These are phyloP conservation scores for Alternaria viburni DNA, from an alignment of 2,329 filamentous ascomycete species.

Conservation along the genomic window DNA sequence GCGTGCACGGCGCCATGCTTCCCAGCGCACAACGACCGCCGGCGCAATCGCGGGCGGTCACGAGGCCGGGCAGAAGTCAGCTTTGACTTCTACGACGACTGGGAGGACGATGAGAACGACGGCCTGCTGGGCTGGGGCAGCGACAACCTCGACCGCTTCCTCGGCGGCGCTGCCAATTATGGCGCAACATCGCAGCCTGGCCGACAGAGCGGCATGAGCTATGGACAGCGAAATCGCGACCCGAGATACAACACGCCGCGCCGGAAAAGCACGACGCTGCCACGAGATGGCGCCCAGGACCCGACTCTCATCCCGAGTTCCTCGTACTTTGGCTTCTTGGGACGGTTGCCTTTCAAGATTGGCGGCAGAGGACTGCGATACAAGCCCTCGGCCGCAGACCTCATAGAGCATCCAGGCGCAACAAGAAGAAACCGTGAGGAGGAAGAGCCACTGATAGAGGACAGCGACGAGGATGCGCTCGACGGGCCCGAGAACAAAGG, in stretches of 20 bases:
- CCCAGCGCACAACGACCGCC: conserved; percentile 76
- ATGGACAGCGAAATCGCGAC: conserved; percentile 70
- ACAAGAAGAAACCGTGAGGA: conserved; percentile 61
- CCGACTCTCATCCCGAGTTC: conserved; percentile 90
- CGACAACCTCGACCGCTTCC: conserved; percentile 83
- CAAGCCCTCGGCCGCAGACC: conserved; percentile 85
- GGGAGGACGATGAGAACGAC: conserved; percentile 73
- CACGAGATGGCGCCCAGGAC: conserved; percentile 64
- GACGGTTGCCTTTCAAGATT: conserved; percentile 82
- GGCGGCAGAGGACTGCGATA: conserved; percentile 81
- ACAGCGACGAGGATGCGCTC: conserved; percentile 56
- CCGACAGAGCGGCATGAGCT: conserved; percentile 85
- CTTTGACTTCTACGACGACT: conserved; percentile 98
- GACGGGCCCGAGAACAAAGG: conserved; percentile 33
- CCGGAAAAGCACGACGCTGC: conserved; percentile 62
- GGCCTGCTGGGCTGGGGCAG: conserved; percentile 76
- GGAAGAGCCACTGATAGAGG: conserved; percentile 73
- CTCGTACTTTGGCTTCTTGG: conserved; percentile 83
- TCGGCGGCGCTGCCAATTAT: conserved; percentile 70
- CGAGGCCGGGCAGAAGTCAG: conserved; percentile 75
- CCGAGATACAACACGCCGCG: conserved; percentile 40
- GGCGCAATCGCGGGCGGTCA: conserved; percentile 67
- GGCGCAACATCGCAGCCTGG: conserved; percentile 64
- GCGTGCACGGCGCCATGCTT: conserved; percentile 74
- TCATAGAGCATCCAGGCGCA: conserved; percentile 83